Evolutionary conservation across 768 basidiomycete genomes (phyloP).

Genomic region (Tulasnella sp.): DNA sequence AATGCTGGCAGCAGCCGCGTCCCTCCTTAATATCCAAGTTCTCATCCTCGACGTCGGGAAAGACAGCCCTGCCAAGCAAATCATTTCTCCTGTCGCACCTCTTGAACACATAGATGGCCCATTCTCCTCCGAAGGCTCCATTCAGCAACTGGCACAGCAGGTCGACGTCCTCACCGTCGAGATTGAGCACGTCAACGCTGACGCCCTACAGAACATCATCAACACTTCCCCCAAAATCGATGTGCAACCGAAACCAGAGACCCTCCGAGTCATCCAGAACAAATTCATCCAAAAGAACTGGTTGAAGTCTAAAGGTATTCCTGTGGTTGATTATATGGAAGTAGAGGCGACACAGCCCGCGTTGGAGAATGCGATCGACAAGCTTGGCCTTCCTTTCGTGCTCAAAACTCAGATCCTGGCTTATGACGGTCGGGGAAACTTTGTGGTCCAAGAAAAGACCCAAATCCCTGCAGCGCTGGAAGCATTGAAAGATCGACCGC

Average conservation of each 20-base stretch:
- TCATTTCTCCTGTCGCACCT: conserved; percentile 44
- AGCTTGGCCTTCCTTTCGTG: conserved; percentile 83
- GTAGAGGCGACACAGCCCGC: conserved; percentile 37
- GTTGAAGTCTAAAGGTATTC: conserved; percentile 39
- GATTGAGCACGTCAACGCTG: conserved; percentile 89
- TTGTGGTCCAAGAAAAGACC: conserved; percentile 41
- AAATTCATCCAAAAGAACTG: conserved; percentile 55
- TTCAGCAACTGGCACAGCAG: conserved; percentile 63
- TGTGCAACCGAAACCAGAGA: conserved; percentile 69
- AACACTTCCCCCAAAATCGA: conserved; percentile 25
- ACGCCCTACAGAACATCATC: conserved; percentile 55
- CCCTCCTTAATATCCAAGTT: conserved; percentile 72
- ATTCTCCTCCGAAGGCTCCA: conserved; percentile 69
- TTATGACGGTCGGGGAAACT: conserved; percentile 95
- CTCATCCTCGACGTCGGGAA: conserved; percentile 76
- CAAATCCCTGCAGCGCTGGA: conserved; percentile 41
- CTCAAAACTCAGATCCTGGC: conserved; percentile 91
- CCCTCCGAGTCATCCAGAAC: conserved; percentile 78
- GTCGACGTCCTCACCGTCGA: conserved; percentile 89
- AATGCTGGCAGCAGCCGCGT: conserved; percentile 87
- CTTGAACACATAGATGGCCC: conserved; percentile 75
- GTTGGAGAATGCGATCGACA: conserved; percentile 40
- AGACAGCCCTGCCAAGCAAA: conserved; percentile 82
- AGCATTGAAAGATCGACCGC: conserved; percentile 45
- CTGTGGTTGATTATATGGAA: conserved; percentile 48